Evolutionary conservation across 306 rosid genomes (phyloP).

Genomic region (Cicer judaicum): DNA sequence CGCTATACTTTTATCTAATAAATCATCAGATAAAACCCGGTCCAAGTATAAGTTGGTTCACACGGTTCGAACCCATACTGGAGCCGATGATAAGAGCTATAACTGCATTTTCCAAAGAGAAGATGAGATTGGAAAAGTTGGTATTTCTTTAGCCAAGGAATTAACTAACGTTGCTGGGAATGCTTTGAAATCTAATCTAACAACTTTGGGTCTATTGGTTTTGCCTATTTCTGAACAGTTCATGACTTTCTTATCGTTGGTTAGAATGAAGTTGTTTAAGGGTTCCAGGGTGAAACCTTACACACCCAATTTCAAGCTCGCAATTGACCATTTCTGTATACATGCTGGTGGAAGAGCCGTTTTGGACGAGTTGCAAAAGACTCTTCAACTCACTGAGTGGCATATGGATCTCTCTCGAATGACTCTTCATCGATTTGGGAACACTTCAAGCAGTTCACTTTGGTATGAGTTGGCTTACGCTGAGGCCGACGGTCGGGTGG

Average conservation of each 20-base stretch:
- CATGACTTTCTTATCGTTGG: constrained; percentile 58
- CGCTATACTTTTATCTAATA: constrained; percentile 72
- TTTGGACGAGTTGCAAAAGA: constrained; percentile 86
- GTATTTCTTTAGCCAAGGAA: constrained; percentile 76
- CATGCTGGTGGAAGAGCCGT: constrained; percentile 95
- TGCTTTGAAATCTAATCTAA: constrained; percentile 77
- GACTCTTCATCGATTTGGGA: constrained; percentile 89
- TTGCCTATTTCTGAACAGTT: constrained; percentile 80
- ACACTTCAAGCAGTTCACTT: constrained; percentile 88
- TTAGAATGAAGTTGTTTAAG: constrained; percentile 62
- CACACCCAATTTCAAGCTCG: constrained; percentile 82
- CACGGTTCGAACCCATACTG: constrained; percentile 91
- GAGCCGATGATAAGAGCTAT: constrained; percentile 67
- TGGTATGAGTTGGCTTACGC: constrained; percentile 91
- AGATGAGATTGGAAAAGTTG: constrained; percentile 64
- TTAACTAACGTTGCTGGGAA: constrained; percentile 89
- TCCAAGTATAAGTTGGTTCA: constrained; percentile 81
- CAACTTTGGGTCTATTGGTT: constrained; percentile 81
- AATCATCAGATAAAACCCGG: constrained; percentile 46
- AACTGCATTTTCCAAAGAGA: constrained; percentile 77
- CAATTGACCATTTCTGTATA: constrained; percentile 90
- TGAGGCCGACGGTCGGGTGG: constrained; percentile 81
- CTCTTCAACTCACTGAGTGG: constrained; percentile 74
- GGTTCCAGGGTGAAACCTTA: constrained; percentile 63
- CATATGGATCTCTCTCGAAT: constrained; percentile 94